These are phyloP conservation scores for Vanrija humicola DNA, from an alignment of 1,284 basidiomycete species.

Conservation along the genomic window DNA sequence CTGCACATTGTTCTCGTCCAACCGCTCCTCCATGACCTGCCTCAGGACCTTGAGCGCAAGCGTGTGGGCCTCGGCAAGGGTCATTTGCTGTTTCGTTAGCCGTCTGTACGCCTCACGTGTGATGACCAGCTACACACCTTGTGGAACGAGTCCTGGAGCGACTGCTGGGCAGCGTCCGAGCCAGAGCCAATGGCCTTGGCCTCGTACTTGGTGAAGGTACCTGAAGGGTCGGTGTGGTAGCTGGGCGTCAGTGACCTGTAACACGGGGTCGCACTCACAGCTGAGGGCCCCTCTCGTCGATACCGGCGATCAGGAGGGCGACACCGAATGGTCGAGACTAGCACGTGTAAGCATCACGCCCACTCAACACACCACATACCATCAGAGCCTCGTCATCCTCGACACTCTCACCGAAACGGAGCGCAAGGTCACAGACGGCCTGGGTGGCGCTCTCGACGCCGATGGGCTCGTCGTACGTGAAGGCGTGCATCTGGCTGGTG, in stretches of 20 bases:
- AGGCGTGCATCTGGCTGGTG: constrained; percentile 90
- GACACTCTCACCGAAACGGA: constrained; percentile 97
- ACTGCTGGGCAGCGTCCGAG: constrained; percentile 94
- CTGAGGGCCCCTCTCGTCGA: constrained; percentile 95
- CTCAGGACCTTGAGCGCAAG: constrained; percentile 87
- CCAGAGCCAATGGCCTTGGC: constrained; percentile 99
- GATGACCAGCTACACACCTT: constrained; percentile 58
- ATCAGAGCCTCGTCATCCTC: constrained; percentile 99
- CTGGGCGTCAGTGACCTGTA: constrained; percentile 50
- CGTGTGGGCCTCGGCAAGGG: constrained; percentile 78
- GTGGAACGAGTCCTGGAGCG: constrained; percentile 96
- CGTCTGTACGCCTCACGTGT: too few relatives aligned
- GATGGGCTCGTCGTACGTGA: constrained; percentile 96
- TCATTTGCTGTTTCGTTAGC: constrained; percentile 69
- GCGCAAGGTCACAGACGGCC: constrained; percentile 94
- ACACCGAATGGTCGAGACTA: constrained; percentile 97
- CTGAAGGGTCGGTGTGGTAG: constrained; percentile 98
- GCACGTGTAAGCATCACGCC: not conserved
- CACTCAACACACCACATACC: constrained; percentile 42
- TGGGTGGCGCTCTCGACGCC: constrained; percentile 96
- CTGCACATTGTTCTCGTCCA: constrained; percentile 97
- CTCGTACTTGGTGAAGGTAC: constrained; percentile 93
- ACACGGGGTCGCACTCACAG: constrained; percentile 56
- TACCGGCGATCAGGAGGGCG: constrained; percentile 90
- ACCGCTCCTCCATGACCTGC: constrained; percentile 99